Evolutionary conservation across 2,329 filamentous ascomycete genomes (phyloP).

Genomic region (Plenodomus lindquistii): DNA sequence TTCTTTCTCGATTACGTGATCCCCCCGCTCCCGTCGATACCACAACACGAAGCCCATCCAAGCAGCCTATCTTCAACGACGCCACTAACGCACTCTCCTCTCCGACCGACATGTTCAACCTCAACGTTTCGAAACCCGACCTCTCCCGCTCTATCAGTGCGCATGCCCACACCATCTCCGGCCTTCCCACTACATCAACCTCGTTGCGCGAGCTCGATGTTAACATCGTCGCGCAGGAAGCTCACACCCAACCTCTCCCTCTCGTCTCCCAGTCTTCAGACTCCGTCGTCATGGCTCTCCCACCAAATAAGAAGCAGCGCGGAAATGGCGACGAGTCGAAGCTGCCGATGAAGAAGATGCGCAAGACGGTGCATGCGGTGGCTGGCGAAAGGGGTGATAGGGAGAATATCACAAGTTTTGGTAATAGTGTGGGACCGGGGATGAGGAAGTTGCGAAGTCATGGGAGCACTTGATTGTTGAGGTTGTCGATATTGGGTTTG

Average conservation of each 20-base stretch:
- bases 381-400: slow-evolving; percentile 44
- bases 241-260: slow-evolving; percentile 36
- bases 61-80: slow-evolving; percentile 59
- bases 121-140: slow-evolving; percentile 24
- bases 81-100: slow-evolving; percentile 44
- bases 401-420: slow-evolving; percentile 49
- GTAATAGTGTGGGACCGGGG: slow-evolving; percentile 45
- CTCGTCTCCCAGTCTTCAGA: slow-evolving; percentile 39
- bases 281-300: slow-evolving; percentile 28
- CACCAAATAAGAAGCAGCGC: slow-evolving; percentile 53
- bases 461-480: slow-evolving; percentile 18
- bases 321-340: slow-evolving; percentile 40
- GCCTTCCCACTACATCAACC: slow-evolving; percentile 26
- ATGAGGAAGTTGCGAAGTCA: slow-evolving; percentile 47
- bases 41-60: slow-evolving; percentile 48
- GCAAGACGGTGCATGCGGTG: slow-evolving; percentile 47
- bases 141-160: slow-evolving; percentile 34
- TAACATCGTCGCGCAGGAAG: slow-evolving; percentile 47
- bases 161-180: slow-evolving; percentile 21
- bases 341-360: slow-evolving; percentile 50
- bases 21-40: slow-evolving; percentile 34
- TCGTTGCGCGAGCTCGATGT: slow-evolving; percentile 55
- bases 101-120: slow-evolving; percentile 31
- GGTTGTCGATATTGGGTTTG: neutral
- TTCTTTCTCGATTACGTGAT: slow-evolving; percentile 56